Evolutionary conservation across 345 rosid species (phyloP), one percentile per base, ranked within the genome.

Genomic region (Eucalyptus erythrocorys): DNA sequence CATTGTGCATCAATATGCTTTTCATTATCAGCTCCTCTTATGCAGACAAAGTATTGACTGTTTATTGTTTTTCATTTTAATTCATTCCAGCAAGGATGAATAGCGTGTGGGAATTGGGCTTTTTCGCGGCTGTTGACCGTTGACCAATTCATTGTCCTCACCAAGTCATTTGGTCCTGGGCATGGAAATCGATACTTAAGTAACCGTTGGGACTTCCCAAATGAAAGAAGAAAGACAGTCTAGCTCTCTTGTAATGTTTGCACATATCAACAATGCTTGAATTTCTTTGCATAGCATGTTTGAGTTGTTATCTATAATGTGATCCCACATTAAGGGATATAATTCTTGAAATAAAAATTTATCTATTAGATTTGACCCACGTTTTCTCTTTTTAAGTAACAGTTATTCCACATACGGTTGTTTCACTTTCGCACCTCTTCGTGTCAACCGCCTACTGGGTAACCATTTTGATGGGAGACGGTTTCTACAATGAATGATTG

Each of bases 21-120:
- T 61, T 30, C 71, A 61, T 61, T 30, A 61, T 61, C 37, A 30
- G 71, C 71, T 61, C 71, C 71, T 61, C 34, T 14, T 16, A 14
- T 61, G 71, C 19, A 30, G 71, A 30, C 71, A 30, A 61, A 61
- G 14, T 61, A 61, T 61, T 26, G 40, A 53, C 43, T 87, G 48
- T 57, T 21, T 43, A 32, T 66, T 86, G 55, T 12, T 24, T 26
- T 16, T 26, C 27, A 80, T 87, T 21, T 50, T 48, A 48, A 71
- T 64, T 27, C 49, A 32, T 86, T 79, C 79, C 87, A 89, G 93
- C 85, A 50, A 89, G 45, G 53, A 97, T 97, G 99, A 96, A 51
- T 19, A 93, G 93, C 93, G 96, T 68, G 87, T 96, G 90, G 93
- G 91, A 98, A 96, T 87, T 96, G 99, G 96, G 94, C 92, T 88